A percentile compares a stretch with the other conserved stretches of the same genome.
Evolutionary conservation across 306 rosid genomes (phyloP).

Genomic region (Arachis stenosperma): DNA sequence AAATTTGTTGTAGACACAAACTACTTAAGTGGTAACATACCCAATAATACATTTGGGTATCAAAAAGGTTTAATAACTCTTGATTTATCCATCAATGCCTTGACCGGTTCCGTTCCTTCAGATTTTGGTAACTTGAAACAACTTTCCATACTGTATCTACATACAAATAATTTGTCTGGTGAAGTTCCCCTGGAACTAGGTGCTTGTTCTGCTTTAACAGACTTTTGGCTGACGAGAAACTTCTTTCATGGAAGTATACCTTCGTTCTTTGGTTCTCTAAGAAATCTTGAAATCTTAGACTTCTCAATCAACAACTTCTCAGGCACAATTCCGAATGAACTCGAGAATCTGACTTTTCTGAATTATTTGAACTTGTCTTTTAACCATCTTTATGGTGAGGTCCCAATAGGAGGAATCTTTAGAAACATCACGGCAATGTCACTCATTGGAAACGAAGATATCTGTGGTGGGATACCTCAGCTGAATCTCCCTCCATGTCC

Average conservation of each 20-base stretch:
- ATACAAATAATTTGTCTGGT: constrained; percentile 35
- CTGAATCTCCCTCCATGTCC: neutral
- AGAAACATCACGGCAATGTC: constrained; percentile 23
- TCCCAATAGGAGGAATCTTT: constrained; percentile 46
- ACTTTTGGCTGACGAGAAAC: neutral
- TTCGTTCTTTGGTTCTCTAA: neutral
- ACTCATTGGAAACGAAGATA: constrained; percentile 33
- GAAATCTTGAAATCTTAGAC: too few relatives aligned
- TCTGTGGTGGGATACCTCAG: constrained; percentile 48
- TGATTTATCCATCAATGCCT: constrained; percentile 22
- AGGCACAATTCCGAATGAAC: too few relatives aligned
- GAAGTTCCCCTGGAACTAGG: constrained; percentile 37
- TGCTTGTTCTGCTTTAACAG: constrained; percentile 2
- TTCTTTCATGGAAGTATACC: constrained; percentile 37
- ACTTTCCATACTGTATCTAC: neutral
- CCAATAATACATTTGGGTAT: neutral
- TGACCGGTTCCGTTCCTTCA: constrained; percentile 35
- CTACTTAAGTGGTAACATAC: too few relatives aligned
- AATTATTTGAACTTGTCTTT: too few relatives aligned
- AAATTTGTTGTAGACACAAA: too few relatives aligned
- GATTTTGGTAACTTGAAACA: constrained; percentile 39
- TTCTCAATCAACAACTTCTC: too few relatives aligned
- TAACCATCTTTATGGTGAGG: neutral
- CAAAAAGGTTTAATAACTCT: constrained; percentile 17
- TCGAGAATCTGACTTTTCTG: too few relatives aligned